Evolutionary conservation across 805 yeast genomes (phyloP).

Genomic region (Lipomyces chichibuensis): DNA sequence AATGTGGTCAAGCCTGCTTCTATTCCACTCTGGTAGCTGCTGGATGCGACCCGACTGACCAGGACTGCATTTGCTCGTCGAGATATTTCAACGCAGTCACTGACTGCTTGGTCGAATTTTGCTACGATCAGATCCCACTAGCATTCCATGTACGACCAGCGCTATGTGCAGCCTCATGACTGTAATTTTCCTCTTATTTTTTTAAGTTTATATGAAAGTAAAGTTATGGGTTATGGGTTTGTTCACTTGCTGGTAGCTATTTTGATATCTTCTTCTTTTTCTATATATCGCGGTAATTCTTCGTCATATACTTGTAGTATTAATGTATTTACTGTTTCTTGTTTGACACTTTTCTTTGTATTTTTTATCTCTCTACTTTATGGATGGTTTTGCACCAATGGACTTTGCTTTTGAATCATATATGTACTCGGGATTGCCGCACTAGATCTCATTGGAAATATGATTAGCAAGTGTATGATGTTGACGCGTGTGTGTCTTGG

Average conservation of each 20-base stretch:
- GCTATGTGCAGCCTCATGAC: conserved; percentile 14
- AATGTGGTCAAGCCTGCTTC: conserved; percentile 35
- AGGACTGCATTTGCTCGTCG: conserved; percentile 32
- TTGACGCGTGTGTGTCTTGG: too few species aligned
- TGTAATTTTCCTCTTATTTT: neutral
- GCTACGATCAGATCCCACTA: conserved; percentile 36
- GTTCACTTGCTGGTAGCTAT: conserved; percentile 1
- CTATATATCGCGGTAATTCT: neutral
- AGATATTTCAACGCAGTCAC: conserved; percentile 37
- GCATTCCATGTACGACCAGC: conserved; percentile 35
- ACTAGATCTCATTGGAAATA: too few species aligned
- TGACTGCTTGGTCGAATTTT: conserved; percentile 33
- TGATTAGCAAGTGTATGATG: too few species aligned
- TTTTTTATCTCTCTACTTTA: neutral
- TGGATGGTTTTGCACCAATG: neutral
- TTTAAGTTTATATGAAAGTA: neutral
- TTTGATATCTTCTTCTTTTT: neutral
- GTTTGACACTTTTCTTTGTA: neutral
- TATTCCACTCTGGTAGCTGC: conserved; percentile 28
- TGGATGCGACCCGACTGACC: conserved; percentile 32
- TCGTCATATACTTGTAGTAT: neutral
- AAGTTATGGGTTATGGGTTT: conserved; percentile 10
- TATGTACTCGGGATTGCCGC: neutral
- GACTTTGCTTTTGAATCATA: neutral
- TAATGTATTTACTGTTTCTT: neutral